phyloP scores from a whole-genome alignment of 306 rosid genomes.

The Herpetospermum pedunculosum region DNA sequence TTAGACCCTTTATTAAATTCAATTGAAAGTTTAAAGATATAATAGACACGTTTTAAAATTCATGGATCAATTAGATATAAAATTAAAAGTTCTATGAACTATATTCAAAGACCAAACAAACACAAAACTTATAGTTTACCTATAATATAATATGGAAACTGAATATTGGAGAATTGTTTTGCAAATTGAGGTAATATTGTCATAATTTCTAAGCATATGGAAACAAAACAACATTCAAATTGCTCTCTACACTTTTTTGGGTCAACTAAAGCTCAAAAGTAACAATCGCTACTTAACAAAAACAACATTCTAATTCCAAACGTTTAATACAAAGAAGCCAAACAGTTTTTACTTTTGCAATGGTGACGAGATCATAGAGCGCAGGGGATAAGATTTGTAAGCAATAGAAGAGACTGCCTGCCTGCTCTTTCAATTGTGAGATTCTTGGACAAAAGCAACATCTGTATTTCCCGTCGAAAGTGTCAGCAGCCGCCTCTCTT shows the following conservation, averaged over 20 bases:
- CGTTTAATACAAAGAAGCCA: background rate
- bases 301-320: background rate
- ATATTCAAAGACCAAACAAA: too few relatives aligned
- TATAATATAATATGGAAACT: background rate
- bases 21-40: too few relatives aligned
- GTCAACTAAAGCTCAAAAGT: background rate
- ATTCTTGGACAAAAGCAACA: conserved; percentile 46
- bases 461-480: conserved; percentile 26
- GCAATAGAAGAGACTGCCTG: background rate
- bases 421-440: conserved; percentile 22
- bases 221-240: background rate
- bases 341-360: background rate
- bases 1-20: too few relatives aligned
- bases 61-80: too few relatives aligned
- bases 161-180: background rate
- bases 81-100: too few relatives aligned
- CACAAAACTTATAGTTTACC: too few relatives aligned
- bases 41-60: too few relatives aligned
- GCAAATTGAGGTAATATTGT: background rate
- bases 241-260: background rate
- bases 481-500: conserved; percentile 52
- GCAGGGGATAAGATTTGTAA: background rate
- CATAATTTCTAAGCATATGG: background rate
- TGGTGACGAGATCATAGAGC: background rate
- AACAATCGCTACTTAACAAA: background rate